Base-by-base conservation (phyloP, 345 rosid species). In the Salix exigua region DNA sequence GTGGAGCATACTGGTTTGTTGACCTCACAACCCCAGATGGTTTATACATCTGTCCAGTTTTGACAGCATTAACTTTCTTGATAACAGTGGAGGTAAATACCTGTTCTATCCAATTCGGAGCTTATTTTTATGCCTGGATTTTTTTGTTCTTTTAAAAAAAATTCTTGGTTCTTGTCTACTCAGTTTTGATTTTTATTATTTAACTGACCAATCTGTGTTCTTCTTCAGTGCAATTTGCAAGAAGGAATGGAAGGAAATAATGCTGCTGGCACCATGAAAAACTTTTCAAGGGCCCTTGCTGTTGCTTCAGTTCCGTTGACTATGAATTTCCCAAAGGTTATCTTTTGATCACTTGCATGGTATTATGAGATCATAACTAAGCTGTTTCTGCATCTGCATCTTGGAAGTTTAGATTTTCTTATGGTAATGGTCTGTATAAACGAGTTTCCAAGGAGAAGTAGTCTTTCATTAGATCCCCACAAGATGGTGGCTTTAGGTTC, bases 211-310 rank as follows among this genome's bases (percentile, higher is more conserved):
- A 50, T 44, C 40, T 72, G n/a, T 26, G 18, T 9, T 40, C n/a
- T 72, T 33, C 72, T 64, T 68, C 85, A 95, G 97, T 80, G 77
- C 84, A 91, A 91, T 77, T 86, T 86, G 84, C 96, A 90, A 88
- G 96, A 96, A 86, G 98, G 96, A 71, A 82, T 96, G 93, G 97
- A 89, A 85, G 99, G 92, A 79, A 91, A 91, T 82, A 88, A 92
- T 31, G 69, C 71, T 79, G 87, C 88, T 74, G 66, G 65, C 58
- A 88, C 89, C 72, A 78, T 91, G 68, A 93, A 90, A 82, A 88
- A 83, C 31, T 55, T 93, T 62, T 88, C 82, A 0, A 86, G 96
- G 70, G 90, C 64, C 73, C 67, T 96, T 46, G 96, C 98, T 53
- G 82, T 78, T 79, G 87, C 82, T 65, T 79, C 96, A 23, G 88